phyloP scores from a whole-genome alignment of 139 green algal genomes.

The Chlorella sp. region DNA sequence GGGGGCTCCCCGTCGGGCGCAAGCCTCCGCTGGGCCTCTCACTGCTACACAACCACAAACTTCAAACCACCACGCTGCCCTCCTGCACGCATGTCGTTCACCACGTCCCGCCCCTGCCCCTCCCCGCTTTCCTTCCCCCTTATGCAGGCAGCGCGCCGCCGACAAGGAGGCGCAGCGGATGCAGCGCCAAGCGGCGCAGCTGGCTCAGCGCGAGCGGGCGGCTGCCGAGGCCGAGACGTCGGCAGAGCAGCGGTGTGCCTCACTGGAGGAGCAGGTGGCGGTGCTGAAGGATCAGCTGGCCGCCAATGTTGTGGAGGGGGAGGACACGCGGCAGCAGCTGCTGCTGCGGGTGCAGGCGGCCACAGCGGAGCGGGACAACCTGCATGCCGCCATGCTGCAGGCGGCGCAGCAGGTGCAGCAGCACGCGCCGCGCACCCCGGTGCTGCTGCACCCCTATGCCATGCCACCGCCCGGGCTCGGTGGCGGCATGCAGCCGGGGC shows the following conservation, averaged over 20 bases:
- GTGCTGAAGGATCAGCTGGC: neutral
- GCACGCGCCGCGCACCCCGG: neutral
- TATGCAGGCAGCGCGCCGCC: neutral
- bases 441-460: slow-evolving; percentile 11
- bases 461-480: neutral
- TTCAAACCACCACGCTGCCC: neutral
- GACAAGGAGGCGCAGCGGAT: neutral
- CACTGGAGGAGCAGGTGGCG: neutral
- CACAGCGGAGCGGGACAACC: neutral
- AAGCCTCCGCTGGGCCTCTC: too few species aligned
- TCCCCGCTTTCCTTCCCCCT: too few species aligned
- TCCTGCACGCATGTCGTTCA: neutral
- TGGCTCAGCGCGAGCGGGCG: neutral
- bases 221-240: neutral
- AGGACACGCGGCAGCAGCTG: neutral
- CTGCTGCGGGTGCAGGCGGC: neutral
- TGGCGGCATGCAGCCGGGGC: too few species aligned
- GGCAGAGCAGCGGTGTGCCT: neutral
- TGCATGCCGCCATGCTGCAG: neutral
- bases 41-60: too few species aligned
- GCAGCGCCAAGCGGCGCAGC: neutral
- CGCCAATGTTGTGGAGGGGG: neutral
- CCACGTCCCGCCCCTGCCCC: neutral
- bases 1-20: neutral
- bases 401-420: neutral